Evolutionary conservation across 1,139 yeast species (phyloP), one percentile per base, ranked within the genome.

Genomic region (Diutina scorzettiae): DNA sequence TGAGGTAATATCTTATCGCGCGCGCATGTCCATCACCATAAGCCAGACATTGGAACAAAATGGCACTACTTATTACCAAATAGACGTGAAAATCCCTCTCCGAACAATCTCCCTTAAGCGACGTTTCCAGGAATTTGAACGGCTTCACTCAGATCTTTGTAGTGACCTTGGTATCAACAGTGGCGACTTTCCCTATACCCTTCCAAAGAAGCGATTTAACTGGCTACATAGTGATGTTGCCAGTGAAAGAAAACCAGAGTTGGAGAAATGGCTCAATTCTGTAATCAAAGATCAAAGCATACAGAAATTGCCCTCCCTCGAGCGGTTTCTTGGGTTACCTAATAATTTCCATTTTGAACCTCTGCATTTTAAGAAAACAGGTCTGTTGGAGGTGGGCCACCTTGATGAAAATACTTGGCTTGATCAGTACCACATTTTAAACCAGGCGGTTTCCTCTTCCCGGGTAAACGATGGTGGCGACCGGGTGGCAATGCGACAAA

Each of bases 151-250:
- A 28, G 28, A 20, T 8, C 39, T 34, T 9, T 21, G 27, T 16
- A 18, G 39, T n/a, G 39, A 34, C 12, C 39, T 34, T 23, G 39
- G 39, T 8, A 34, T 34, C 28, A 23, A 14, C 16, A 23, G 39
- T 14, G 16, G 20, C 39, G 39, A 34, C 12, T 34, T 34, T 12
- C 39, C 39, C 4, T 34, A 34, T 16, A 18, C 7, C 7, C 16
- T 34, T 11, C 39, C 39, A 5, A 34, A 34, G 14, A 34, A 34
- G 16, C 27, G 28, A 14, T 16, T 34, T 28, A 34, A 34, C 24
- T 34, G 39, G 39, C 19, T 34, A 14, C 39, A 34, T 19, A 34
- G 24, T 14, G 28, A 23, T 9, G 17, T 34, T 3, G 39, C 19
- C 17, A 14, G 14, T 14, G 39, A 34, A 16, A 17, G 39, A 17